phyloP scores from a whole-genome alignment of 768 basidiomycete species.

The Tremella yokohamensis region DNA sequence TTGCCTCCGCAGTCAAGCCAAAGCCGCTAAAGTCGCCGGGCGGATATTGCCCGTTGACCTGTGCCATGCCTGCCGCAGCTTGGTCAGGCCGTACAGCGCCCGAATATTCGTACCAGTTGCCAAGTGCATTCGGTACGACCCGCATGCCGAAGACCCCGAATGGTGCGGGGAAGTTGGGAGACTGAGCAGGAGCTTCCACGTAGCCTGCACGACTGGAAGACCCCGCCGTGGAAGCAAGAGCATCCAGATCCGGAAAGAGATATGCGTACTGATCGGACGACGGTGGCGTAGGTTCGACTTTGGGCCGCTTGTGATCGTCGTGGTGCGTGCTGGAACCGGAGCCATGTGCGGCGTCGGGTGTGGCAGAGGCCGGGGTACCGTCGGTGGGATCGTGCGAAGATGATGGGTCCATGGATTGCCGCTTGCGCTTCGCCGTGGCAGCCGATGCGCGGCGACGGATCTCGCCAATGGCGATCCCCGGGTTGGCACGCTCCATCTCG shows the following conservation, averaged over 20 bases:
- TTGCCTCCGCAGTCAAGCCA: constrained; percentile 3
- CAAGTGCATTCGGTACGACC: not conserved
- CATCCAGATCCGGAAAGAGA: constrained; percentile 38
- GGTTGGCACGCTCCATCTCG: constrained; percentile 37
- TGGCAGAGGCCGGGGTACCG: not conserved
- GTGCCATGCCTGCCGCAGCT: too few relatives aligned
- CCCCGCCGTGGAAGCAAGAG: constrained; percentile 3
- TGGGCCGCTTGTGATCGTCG: constrained; percentile 1
- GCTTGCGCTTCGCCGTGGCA: constrained; percentile 20
- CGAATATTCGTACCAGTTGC: not conserved
- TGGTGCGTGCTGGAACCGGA: not conserved
- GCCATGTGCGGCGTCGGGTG: constrained; percentile 2
- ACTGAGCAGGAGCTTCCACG: too few relatives aligned
- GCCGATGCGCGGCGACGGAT: constrained; percentile 16
- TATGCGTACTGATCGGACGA: constrained; percentile 27
- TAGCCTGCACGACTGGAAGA: too few relatives aligned
- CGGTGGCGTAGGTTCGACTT: not conserved
- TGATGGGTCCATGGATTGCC: constrained; percentile 11
- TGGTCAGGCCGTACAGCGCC: too few relatives aligned
- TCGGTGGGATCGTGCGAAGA: not conserved
- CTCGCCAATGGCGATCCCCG: constrained; percentile 29
- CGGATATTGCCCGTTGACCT: too few relatives aligned
- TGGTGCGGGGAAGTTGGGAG: too few relatives aligned
- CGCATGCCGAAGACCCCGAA: too few relatives aligned
- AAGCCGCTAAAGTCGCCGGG: constrained; percentile 5